Evolutionary conservation across 345 rosid species (phyloP), one percentile per base, ranked within the genome.

Genomic region (Camelina laxa): DNA sequence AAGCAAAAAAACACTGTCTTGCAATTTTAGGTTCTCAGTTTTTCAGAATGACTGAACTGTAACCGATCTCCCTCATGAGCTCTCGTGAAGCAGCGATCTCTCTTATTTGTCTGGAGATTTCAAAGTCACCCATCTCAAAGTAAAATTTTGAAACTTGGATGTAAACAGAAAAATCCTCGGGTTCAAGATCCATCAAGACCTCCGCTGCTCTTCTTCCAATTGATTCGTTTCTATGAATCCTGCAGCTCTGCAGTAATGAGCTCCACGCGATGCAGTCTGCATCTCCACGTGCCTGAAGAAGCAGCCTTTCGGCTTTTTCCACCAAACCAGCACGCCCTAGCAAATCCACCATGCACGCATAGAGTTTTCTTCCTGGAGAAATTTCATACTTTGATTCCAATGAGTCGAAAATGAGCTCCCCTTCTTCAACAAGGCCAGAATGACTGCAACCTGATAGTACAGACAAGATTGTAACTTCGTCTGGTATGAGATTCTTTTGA

Each of bases 401-500:
- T 19, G 81, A 82, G 69, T 79, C 48, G 38, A 85, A 86, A 70
- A 84, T 57, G 22, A 57, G 21, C 61, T 79, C 79, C 4, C 88
- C 93, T 81, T 88, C 97, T 81, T 91, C 84, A 66, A 89, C 90
- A 82, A 91, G 82, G 4, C 96, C 92, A 0, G 89, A 86, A 81
- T 87, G 92, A 70, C 85, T 85, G 83, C 97, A 89, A 12, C 91
- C 96, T 21, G 76, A 69, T 75, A 91, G 72, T 24, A 78, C 88
- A 67, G 89, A 87, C 74, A 89, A 76, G 79, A 91, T 79, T 17
- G 92, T 84, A 73, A 91, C 93, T 81, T 82, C 78, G 62, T 89
- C 97, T 60, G 94, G 96, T 69, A 41, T 79, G 24, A 91, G 62
- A 66, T 87, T 89, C 66, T 19, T 85, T 19, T 36, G 73, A 73